A percentile compares a stretch with the other conserved stretches of the same genome.
Evolutionary conservation across 2,329 filamentous ascomycete species (phyloP).

Genomic region (Podosphaera fusca): DNA sequence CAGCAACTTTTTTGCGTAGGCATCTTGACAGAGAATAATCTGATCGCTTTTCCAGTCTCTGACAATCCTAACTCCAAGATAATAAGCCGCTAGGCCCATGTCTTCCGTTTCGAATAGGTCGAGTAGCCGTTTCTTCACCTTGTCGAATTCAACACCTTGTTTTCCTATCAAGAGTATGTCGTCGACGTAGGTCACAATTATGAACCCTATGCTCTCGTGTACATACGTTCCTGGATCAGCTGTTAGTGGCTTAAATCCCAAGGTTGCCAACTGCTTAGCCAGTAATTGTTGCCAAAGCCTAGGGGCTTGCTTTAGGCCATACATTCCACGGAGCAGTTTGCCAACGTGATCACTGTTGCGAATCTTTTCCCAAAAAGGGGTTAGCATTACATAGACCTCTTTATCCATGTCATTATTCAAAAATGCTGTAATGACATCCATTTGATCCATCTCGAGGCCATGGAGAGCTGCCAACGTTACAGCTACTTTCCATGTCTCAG

Average conservation of each 20-base stretch:
- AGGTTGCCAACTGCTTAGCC: neutral
- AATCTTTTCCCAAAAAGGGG: too few relatives aligned
- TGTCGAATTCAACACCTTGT: neutral
- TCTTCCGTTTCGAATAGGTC: neutral
- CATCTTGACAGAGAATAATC: neutral
- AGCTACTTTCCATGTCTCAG: neutral
- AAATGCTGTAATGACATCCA: too few relatives aligned
- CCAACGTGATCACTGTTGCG: too few relatives aligned
- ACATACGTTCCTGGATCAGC: neutral
- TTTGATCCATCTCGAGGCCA: too few relatives aligned
- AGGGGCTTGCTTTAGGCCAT: neutral
- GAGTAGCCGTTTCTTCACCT: neutral
- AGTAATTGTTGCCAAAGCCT: neutral
- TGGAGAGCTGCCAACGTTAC: too few relatives aligned
- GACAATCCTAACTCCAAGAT: neutral
- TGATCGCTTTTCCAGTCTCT: neutral
- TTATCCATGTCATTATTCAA: too few relatives aligned
- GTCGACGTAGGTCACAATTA: neutral
- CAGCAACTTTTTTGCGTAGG: neutral
- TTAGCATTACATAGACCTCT: too few relatives aligned
- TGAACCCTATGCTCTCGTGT: neutral
- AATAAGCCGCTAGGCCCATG: neutral
- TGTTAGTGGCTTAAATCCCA: neutral
- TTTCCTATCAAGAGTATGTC: conserved; percentile 1
- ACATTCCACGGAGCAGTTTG: too few relatives aligned